Conservation (phyloP, 257 asterid species). For the Anisodus acutangulus region DNA sequence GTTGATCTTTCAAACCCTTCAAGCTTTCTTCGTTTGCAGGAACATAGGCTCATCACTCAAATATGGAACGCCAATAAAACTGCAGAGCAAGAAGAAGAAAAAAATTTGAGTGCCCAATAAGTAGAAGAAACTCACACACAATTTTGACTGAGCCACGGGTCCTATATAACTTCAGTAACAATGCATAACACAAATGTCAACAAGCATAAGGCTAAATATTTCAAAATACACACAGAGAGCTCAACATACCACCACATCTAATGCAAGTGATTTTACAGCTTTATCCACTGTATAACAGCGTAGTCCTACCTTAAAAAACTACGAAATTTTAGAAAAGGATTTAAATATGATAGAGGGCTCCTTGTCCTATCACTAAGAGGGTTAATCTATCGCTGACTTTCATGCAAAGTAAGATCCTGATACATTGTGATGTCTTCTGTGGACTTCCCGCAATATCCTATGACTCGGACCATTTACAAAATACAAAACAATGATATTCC, state of each 20-base stretch:
- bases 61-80: constrained; percentile 32
- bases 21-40: constrained; percentile 29
- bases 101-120: background rate
- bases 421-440: background rate
- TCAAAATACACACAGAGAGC: background rate
- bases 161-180: background rate
- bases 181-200: background rate
- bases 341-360: background rate
- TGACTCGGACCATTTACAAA: background rate
- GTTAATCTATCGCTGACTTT: background rate
- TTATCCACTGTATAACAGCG: background rate
- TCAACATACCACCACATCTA: background rate
- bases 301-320: background rate
- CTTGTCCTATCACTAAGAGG: background rate
- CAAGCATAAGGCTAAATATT: background rate
- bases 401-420: background rate
- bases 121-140: background rate
- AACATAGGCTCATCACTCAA: constrained; percentile 11
- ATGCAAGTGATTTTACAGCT: constrained; percentile 13
- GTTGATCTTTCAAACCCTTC: constrained; percentile 18
- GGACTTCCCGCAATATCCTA: background rate
- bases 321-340: background rate
- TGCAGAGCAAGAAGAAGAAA: constrained; percentile 1
- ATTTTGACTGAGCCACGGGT: background rate
- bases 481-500: background rate